Conservation (phyloP, 169 alveolate species). For the Plasmodium yoelii region DNA sequence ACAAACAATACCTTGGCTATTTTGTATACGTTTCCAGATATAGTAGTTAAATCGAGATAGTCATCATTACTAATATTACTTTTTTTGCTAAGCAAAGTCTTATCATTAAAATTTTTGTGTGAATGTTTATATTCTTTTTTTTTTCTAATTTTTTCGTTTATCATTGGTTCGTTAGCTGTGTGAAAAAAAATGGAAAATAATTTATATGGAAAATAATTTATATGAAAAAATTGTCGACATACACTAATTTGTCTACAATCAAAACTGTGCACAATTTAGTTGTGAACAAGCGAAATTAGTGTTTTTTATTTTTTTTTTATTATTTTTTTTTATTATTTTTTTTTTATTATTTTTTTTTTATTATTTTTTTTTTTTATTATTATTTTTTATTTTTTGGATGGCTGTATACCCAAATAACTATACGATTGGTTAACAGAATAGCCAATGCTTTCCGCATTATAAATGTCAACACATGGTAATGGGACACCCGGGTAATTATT, state of each 20-base stretch:
- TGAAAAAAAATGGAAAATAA: no score
- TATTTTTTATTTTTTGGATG: not conserved
- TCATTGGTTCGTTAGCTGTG: not conserved
- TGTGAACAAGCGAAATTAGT: not conserved
- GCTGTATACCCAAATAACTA: not conserved
- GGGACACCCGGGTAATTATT: slow-evolving; percentile 37
- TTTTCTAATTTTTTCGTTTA: not conserved
- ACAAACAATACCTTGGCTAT: slow-evolving; percentile 27
- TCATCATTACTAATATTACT: not conserved
- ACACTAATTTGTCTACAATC: no score
- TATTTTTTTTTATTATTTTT: slow-evolving; percentile 16
- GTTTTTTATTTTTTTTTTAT: not conserved
- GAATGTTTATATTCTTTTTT: not conserved
- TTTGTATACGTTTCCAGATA: slow-evolving; percentile 35
- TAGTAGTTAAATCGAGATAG: not conserved
- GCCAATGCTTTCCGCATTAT: slow-evolving; percentile 4
- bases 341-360: no score
- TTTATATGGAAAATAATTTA: no score
- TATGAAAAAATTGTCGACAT: no score
- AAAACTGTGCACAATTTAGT: no score
- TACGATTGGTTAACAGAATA: not conserved
- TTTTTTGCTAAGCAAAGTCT: slow-evolving; percentile 4
- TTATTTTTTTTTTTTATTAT: slow-evolving; percentile 16
- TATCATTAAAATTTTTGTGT: not conserved
- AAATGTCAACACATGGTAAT: slow-evolving; percentile 10